phyloP scores from a whole-genome alignment of 805 yeast species.

The Pichia nakasei region DNA sequence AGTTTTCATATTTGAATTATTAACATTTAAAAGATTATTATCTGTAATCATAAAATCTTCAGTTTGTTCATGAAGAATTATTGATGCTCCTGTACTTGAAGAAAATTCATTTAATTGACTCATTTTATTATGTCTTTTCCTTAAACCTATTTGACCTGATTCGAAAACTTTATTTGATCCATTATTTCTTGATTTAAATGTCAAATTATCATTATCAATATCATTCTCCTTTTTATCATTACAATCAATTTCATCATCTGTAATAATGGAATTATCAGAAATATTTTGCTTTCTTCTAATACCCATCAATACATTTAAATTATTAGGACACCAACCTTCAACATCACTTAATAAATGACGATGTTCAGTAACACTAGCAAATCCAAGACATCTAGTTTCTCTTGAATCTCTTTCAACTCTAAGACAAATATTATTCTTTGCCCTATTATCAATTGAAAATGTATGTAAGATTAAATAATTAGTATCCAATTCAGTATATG shows the following conservation, averaged over 20 bases:
- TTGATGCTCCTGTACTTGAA: neutral
- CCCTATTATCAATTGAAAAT: constrained; percentile 59
- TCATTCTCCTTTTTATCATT: neutral
- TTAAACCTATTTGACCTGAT: neutral
- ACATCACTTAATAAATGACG: constrained; percentile 57
- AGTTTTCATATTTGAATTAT: neutral
- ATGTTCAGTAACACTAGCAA: constrained; percentile 63
- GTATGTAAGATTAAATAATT: constrained; percentile 63
- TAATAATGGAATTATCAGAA: constrained; percentile 5
- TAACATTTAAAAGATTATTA: neutral
- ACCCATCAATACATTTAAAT: constrained; percentile 69
- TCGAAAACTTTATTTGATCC: neutral
- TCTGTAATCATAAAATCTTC: neutral
- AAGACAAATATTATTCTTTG: constrained; percentile 72
- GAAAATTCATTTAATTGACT: neutral
- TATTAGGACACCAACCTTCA: constrained; percentile 76
- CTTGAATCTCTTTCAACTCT: constrained; percentile 90
- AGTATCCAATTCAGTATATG: constrained; percentile 54
- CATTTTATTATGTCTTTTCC: neutral
- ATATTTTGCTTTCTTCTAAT: constrained; percentile 36
- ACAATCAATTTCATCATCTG: neutral
- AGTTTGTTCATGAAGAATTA: neutral
- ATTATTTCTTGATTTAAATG: no score
- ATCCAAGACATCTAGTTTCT: constrained; percentile 84
- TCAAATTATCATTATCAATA: neutral